Evolutionary conservation across 306 rosid species (phyloP).

Genomic region (Boehmeria nivea): DNA sequence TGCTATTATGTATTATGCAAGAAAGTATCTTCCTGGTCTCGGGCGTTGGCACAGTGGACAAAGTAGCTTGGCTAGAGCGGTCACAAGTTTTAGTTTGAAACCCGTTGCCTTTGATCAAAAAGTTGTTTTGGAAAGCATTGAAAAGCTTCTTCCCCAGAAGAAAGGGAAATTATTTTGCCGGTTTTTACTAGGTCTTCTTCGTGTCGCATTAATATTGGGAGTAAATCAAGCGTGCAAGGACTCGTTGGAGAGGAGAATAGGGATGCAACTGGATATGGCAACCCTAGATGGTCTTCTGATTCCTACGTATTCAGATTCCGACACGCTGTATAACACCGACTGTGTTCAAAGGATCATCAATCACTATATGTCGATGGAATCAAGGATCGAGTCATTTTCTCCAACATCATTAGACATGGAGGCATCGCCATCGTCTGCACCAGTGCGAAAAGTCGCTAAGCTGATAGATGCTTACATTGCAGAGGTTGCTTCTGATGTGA

Average conservation of each 20-base stretch:
- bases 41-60: conserved; percentile 84
- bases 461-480: conserved; percentile 48
- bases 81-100: conserved; percentile 68
- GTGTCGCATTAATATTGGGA: conserved; percentile 76
- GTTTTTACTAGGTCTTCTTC: conserved; percentile 83
- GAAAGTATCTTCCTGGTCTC: conserved; percentile 85
- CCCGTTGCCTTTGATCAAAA: conserved; percentile 75
- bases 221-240: conserved; percentile 54
- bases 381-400: conserved; percentile 51
- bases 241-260: conserved; percentile 76
- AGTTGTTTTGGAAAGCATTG: conserved; percentile 65
- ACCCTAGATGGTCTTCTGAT: conserved; percentile 79
- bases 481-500: conserved; percentile 56
- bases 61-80: conserved; percentile 54
- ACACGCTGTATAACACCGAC: conserved; percentile 67
- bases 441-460: conserved; percentile 54
- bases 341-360: conserved; percentile 61
- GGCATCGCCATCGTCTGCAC: conserved; percentile 52
- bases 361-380: conserved; percentile 53
- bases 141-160: conserved; percentile 80
- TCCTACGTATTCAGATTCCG: conserved; percentile 79
- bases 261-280: conserved; percentile 86
- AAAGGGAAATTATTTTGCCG: conserved; percentile 78
- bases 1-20: conserved; percentile 74
- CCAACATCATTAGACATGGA: conserved; percentile 54